Conservation (phyloP, 768 basidiomycete genomes). For the Fistulinella prunicolor region DNA sequence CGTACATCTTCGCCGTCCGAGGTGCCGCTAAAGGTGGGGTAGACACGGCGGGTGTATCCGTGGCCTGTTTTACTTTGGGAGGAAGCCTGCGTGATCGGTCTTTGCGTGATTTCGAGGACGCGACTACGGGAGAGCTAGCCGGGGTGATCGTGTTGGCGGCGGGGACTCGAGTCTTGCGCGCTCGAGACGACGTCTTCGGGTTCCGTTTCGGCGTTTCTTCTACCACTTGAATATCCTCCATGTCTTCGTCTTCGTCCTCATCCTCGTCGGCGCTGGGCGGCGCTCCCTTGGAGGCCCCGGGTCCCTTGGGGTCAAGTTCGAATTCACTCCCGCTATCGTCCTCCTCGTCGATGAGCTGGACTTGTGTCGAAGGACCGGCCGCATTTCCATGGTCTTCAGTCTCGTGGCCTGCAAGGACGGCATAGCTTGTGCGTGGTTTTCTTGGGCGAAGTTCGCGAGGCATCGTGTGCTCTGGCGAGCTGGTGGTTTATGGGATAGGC, state of each 20-base stretch:
- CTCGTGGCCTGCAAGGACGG: conserved; percentile 33
- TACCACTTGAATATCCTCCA: conserved; percentile 17
- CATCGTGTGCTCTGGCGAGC: no score
- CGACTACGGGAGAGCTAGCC: neutral
- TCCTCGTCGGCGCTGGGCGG: conserved; percentile 29
- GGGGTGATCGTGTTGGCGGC: neutral
- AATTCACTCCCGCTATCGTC: conserved; percentile 55
- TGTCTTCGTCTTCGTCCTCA: conserved; percentile 27
- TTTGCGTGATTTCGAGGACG: conserved; percentile 13
- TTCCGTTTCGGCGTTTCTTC: conserved; percentile 13
- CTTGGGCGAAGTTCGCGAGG: conserved; percentile 54
- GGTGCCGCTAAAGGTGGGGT: conserved; percentile 4
- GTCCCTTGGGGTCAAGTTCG: conserved; percentile 39
- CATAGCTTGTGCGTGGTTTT: conserved; percentile 51
- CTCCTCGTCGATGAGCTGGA: conserved; percentile 20
- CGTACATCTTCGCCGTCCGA: conserved; percentile 44
- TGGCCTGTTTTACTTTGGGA: conserved; percentile 8
- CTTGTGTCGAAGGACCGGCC: conserved; percentile 43
- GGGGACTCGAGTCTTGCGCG: conserved; percentile 2
- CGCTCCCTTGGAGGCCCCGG: conserved; percentile 26
- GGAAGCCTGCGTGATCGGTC: conserved; percentile 21
- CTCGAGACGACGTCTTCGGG: conserved; percentile 8
- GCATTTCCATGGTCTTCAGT: conserved; percentile 31
- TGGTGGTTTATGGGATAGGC: no score
- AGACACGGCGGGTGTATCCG: conserved; percentile 4